Percentiles rank a stretch among this genome's conserved stretches.
These are phyloP conservation scores for Leucocoprinus birnbaumii DNA, from an alignment of 768 basidiomycete species.

Conservation along the genomic window DNA sequence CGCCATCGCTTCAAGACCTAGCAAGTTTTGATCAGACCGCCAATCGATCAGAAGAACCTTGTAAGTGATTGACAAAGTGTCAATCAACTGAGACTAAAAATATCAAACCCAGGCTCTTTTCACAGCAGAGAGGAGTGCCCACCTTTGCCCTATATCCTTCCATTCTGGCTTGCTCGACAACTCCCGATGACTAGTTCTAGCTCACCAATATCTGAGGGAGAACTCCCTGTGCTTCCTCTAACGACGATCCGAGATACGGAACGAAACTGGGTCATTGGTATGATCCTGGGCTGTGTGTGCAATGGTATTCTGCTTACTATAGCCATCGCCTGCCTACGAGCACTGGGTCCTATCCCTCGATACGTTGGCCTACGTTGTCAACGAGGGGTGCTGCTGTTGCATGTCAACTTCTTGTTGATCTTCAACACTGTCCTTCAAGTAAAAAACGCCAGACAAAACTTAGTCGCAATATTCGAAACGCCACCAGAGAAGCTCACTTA, in stretches of 20 bases:
- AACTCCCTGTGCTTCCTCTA: too few species aligned
- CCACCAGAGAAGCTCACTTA: not conserved
- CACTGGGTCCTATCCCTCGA: not conserved
- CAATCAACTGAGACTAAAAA: too few species aligned
- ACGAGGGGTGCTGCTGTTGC: not conserved
- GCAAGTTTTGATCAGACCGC: too few species aligned
- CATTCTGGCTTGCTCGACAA: too few species aligned
- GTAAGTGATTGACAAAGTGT: too few species aligned
- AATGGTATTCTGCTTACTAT: not conserved
- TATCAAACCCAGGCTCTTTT: too few species aligned
- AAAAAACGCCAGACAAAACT: not conserved
- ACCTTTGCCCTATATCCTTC: too few species aligned
- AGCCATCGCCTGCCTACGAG: not conserved
- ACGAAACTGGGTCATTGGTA: constrained; percentile 5
- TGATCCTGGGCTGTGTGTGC: not conserved
- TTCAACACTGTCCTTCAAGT: not conserved
- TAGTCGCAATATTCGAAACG: not conserved
- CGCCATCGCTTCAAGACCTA: too few species aligned
- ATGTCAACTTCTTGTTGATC: not conserved
- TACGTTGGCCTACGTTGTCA: not conserved
- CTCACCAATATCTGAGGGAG: too few species aligned
- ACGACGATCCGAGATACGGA: not conserved
- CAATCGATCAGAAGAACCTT: too few species aligned
- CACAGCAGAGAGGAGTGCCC: too few species aligned
- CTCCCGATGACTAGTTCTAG: too few species aligned